phyloP scores from a whole-genome alignment of 306 rosid species.

The Cicer judaicum region DNA sequence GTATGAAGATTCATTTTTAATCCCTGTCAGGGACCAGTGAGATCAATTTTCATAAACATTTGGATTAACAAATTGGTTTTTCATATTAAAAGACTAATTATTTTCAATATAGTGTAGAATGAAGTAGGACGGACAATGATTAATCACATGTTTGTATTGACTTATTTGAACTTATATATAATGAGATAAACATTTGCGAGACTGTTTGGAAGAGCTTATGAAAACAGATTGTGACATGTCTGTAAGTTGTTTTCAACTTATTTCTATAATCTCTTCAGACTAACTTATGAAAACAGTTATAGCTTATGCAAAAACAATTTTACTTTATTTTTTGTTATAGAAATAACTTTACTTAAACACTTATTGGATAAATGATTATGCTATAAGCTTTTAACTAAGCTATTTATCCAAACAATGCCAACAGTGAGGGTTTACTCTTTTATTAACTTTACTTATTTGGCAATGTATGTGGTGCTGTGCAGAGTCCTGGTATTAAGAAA shows the following conservation, averaged over 20 bases:
- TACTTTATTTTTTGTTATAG: neutral
- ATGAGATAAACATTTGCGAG: neutral
- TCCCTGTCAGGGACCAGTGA: too few relatives aligned
- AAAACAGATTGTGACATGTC: neutral
- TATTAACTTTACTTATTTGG: neutral
- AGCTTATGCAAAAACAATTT: neutral
- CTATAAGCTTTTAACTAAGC: neutral
- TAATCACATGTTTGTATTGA: neutral
- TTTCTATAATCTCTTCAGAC: neutral
- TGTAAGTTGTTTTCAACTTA: neutral
- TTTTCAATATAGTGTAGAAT: neutral
- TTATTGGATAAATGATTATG: neutral
- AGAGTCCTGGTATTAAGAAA: slow-evolving; percentile 73
- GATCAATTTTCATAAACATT: too few relatives aligned
- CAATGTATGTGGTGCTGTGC: slow-evolving; percentile 39
- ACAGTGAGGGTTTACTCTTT: neutral
- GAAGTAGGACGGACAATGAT: too few relatives aligned
- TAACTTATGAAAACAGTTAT: neutral
- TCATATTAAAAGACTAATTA: neutral
- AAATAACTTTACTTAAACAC: neutral
- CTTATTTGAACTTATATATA: neutral
- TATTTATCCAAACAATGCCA: neutral
- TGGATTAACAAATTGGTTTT: too few relatives aligned
- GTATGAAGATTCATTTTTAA: too few relatives aligned
- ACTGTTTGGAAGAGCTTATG: neutral